Evolutionary conservation across 169 alveolate genomes (phyloP), one percentile per base, ranked within the genome.

Genomic region (Eimeria acervulina): DNA sequence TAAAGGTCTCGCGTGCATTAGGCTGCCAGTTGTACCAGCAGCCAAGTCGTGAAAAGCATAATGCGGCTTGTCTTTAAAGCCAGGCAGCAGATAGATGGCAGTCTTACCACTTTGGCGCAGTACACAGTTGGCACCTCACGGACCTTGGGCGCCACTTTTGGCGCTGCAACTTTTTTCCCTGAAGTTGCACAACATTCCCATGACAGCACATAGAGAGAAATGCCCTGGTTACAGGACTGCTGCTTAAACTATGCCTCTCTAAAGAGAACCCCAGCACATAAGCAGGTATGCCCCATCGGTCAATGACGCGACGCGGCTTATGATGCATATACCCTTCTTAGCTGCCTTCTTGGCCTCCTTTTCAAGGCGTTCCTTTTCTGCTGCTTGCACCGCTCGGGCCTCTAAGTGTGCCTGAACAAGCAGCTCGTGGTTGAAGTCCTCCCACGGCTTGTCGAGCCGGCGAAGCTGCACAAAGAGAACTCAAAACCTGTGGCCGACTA

Each of bases 381-480:
- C 96, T 1, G 94, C 94, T 21, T 28, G 94, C 61, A 42, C 42
- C 42, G 88, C 96, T 12, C 78, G 93, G 13, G 96, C 96, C 38
- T 88, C 96, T 7, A 44, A 59, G 63, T 83, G 88, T 7, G 96
- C 96, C 74, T 80, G 93, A 17, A 93, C 93, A 61, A 93, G 83
- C 38, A 80, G 63, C 36, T 80, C 94, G 76, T 83, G 88, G 94
- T 66, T 83, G 96, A 93, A 80, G 74, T 93, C 96, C 66, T 93
- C 96, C 96, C 96, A 93, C 21, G 96, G 96, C 89, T 83, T 81
- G 38, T 81, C 93, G 26, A 93, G 87, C 23, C 96, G 72, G 44
- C 90, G 93, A 12, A 93, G 93, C 96, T 93, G 96, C 90, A n/a
- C n/a, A 55, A 44, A 78, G 6, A 44, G 17, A 38, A 66, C 40